phyloP scores from a whole-genome alignment of 148 eudicot genomes.

The Pharnaceum exiguum region DNA sequence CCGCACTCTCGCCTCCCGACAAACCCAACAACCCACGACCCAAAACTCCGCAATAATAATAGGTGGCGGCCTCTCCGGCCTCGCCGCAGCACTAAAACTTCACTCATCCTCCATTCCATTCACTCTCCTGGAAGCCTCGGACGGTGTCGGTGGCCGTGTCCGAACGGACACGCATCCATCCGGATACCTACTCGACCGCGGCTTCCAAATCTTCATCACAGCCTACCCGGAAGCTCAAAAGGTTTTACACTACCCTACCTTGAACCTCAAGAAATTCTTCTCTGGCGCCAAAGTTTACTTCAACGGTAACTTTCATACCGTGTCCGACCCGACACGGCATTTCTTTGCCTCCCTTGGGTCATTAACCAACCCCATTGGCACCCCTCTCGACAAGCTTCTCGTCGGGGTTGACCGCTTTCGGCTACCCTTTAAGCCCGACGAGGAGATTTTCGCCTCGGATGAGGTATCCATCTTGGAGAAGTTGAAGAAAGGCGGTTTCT shows the following conservation, averaged over 20 bases:
- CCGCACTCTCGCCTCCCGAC: slow-evolving; percentile 9
- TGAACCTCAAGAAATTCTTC: slow-evolving; percentile 67
- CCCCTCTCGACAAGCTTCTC: slow-evolving; percentile 52
- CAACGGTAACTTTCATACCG: slow-evolving; percentile 56
- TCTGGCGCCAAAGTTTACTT: slow-evolving; percentile 71
- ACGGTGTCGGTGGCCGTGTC: slow-evolving; percentile 90
- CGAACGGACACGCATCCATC: slow-evolving; percentile 68
- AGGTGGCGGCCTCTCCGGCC: slow-evolving; percentile 90
- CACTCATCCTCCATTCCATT: slow-evolving; percentile 46
- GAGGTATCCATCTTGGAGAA: slow-evolving; percentile 54
- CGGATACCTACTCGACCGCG: slow-evolving; percentile 90
- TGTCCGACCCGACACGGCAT: slow-evolving; percentile 85
- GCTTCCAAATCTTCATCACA: slow-evolving; percentile 97
- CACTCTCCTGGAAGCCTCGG: slow-evolving; percentile 78
- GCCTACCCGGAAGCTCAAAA: slow-evolving; percentile 75
- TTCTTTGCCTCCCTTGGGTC: slow-evolving; percentile 40
- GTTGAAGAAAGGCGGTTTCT: slow-evolving; percentile 52
- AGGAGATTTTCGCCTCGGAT: slow-evolving; percentile 34
- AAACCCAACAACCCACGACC: too few species aligned
- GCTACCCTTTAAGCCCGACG: slow-evolving; percentile 47
- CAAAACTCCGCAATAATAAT: slow-evolving; percentile 44
- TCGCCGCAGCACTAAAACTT: slow-evolving; percentile 75
- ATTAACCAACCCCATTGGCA: slow-evolving; percentile 72
- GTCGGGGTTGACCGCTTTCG: slow-evolving; percentile 50
- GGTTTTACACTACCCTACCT: slow-evolving; percentile 55